Evolutionary conservation across 2,329 filamentous ascomycete species (phyloP).

Genomic region (Xylaria multiplex): DNA sequence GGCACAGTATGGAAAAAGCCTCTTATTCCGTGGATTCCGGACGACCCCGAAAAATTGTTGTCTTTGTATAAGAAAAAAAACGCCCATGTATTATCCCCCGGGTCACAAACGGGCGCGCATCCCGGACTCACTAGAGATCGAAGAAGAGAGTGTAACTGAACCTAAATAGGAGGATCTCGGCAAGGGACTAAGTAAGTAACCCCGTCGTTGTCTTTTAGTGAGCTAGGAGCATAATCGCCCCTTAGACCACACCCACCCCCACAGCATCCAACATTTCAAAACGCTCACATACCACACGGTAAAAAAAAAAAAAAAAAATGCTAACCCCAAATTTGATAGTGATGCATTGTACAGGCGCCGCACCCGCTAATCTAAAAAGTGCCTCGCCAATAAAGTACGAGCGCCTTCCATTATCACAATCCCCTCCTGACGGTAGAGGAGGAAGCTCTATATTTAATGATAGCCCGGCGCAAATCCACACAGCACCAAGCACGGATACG

Average conservation of each 20-base stretch:
- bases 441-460: too few relatives aligned
- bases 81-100: conserved; percentile 36
- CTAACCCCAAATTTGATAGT: neutral
- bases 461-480: neutral
- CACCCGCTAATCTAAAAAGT: neutral
- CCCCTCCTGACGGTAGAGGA: too few relatives aligned
- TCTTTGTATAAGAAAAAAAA: conserved; percentile 42
- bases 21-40: conserved; percentile 22
- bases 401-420: too few relatives aligned
- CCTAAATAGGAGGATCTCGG: conserved; percentile 16
- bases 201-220: too few relatives aligned
- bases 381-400: neutral
- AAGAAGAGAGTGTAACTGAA: too few relatives aligned
- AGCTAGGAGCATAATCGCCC: too few relatives aligned
- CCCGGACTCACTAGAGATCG: neutral
- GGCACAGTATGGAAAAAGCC: neutral
- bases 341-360: neutral
- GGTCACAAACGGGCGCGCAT: conserved; percentile 21
- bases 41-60: conserved; percentile 30
- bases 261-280: too few relatives aligned
- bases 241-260: too few relatives aligned
- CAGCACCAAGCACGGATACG: neutral
- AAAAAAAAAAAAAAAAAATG: neutral
- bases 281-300: too few relatives aligned
- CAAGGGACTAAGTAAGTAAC: conserved; percentile 8